These are phyloP conservation scores for Magnolia sinica DNA, from an alignment of 164 flowering plant genomes.

Conservation along the genomic window DNA sequence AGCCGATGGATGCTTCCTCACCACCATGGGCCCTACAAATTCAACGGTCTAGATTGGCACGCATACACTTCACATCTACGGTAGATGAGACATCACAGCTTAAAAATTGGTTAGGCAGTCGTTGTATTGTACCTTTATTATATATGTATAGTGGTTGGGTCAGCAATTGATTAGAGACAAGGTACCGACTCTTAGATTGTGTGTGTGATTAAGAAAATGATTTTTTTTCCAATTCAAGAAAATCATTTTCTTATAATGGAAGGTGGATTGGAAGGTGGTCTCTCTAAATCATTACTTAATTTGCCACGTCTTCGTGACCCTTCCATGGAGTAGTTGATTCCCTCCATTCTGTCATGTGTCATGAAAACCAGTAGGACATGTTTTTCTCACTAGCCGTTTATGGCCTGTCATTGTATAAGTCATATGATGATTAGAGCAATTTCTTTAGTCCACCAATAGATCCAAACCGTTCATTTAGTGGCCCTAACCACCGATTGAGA, in stretches of 20 bases:
- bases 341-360: neutral
- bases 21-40: neutral
- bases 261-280: constrained; percentile 1
- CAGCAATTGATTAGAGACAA: neutral
- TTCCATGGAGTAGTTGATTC: neutral
- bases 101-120: neutral
- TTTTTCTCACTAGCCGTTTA: neutral
- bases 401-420: too few relatives aligned
- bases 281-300: constrained; percentile 4
- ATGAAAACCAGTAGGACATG: neutral
- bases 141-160: neutral
- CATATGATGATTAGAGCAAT: neutral
- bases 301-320: neutral
- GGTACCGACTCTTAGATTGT: neutral
- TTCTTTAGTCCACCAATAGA: neutral
- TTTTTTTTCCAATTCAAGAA: neutral
- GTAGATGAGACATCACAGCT: constrained; percentile 25
- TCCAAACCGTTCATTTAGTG: neutral
- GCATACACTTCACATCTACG: constrained; percentile 13
- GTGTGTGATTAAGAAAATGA: constrained; percentile 3
- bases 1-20: too few relatives aligned
- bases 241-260: neutral
- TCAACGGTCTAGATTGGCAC: neutral
- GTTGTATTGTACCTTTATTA: neutral
- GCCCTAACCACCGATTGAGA: neutral